Conservation (phyloP, 495 filamentous ascomycete genomes). For the Podospora didyma region DNA sequence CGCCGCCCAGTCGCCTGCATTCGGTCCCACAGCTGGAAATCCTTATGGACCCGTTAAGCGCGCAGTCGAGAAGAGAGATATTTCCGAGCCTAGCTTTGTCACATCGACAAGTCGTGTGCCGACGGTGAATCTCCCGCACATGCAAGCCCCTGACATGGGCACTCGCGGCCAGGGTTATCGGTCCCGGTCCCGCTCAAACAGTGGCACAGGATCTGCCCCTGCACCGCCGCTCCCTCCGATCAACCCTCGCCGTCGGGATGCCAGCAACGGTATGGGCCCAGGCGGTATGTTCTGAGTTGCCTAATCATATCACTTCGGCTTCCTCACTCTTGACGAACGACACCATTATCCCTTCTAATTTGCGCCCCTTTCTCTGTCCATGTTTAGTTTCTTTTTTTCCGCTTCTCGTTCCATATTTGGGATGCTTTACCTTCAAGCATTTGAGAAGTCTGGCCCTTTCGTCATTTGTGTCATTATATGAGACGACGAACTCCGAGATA, state of each 20-base stretch:
- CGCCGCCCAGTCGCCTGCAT: slow-evolving; percentile 44
- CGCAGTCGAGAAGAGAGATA: slow-evolving; percentile 66
- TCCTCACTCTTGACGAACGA: not conserved
- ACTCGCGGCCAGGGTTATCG: slow-evolving; percentile 16
- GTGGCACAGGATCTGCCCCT: slow-evolving; percentile 16
- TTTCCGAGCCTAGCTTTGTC: slow-evolving; percentile 82
- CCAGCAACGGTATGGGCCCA: slow-evolving; percentile 28
- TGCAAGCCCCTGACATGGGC: slow-evolving; percentile 3
- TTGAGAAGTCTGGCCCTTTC: not conserved
- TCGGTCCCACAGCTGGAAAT: slow-evolving; percentile 12
- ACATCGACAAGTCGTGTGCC: slow-evolving; percentile 71
- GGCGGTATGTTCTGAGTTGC: slow-evolving; percentile 42
- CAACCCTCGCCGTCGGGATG: slow-evolving; percentile 56
- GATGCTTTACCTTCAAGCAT: not conserved
- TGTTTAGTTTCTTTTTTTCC: not conserved
- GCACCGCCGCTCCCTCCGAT: slow-evolving; percentile 64
- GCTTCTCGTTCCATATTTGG: no score
- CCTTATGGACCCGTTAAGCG: slow-evolving; percentile 51
- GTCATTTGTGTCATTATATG: slow-evolving; percentile 1
- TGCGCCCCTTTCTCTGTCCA: not conserved
- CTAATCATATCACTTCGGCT: not conserved
- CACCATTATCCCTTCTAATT: slow-evolving; percentile 17
- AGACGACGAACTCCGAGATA: slow-evolving; percentile 4
- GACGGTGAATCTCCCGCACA: slow-evolving; percentile 55
- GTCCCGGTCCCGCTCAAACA: slow-evolving; percentile 38